Evolutionary conservation across 768 basidiomycete genomes (phyloP).

Genomic region (Nevesoporus exiguus): DNA sequence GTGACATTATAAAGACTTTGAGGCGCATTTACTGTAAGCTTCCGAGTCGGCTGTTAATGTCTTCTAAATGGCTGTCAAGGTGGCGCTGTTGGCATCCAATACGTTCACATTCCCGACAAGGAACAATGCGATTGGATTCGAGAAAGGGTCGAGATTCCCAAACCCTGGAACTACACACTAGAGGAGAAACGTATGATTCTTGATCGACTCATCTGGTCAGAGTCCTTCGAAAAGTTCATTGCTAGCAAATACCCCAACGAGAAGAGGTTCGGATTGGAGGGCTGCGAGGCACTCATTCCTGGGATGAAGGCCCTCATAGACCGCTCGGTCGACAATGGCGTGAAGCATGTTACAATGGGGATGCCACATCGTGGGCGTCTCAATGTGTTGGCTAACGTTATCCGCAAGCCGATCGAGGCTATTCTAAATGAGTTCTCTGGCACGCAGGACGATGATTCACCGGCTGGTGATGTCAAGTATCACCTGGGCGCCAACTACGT

Average conservation of each 20-base stretch:
- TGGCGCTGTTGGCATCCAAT: slow-evolving; percentile 85
- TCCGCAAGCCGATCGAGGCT: slow-evolving; percentile 96
- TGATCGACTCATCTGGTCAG: slow-evolving; percentile 99
- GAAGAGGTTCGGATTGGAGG: slow-evolving; percentile 98
- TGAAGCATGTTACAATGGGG: slow-evolving; percentile 94
- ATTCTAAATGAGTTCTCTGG: slow-evolving; percentile 97
- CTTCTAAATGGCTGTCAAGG: slow-evolving; percentile 42
- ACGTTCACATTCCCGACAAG: slow-evolving; percentile 95
- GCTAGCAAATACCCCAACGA: slow-evolving; percentile 99
- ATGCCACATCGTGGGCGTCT: slow-evolving; percentile 99
- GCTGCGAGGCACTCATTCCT: slow-evolving; percentile 94
- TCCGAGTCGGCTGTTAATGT: background rate
- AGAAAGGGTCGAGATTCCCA: slow-evolving; percentile 90
- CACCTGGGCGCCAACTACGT: slow-evolving; percentile 99
- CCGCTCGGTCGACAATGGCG: slow-evolving; percentile 93
- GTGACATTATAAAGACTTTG: slow-evolving; percentile 88
- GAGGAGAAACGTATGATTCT: slow-evolving; percentile 99
- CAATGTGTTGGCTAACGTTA: slow-evolving; percentile 97
- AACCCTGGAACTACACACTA: slow-evolving; percentile 95
- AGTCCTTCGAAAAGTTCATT: slow-evolving; percentile 98
- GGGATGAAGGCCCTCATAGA: slow-evolving; percentile 99
- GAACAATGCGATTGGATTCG: slow-evolving; percentile 99
- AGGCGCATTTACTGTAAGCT: slow-evolving; percentile 90
- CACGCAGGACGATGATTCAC: slow-evolving; percentile 64
- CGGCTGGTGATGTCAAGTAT: slow-evolving; percentile 98